Evolutionary conservation across 805 yeast species (phyloP).

Genomic region (Cyberlindnera samutprakarnensis): DNA sequence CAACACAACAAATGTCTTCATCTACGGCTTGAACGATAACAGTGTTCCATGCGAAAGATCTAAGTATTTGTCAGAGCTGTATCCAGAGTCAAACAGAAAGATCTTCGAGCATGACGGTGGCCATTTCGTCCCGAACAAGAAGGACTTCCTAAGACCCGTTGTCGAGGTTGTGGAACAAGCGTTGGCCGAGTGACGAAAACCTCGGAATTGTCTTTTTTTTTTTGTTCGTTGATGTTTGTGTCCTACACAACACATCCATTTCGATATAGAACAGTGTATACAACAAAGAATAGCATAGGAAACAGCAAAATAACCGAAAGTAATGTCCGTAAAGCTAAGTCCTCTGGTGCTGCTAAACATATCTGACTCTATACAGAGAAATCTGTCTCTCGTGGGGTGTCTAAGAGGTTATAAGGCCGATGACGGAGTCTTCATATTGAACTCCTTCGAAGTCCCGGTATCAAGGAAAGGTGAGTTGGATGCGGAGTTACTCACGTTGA

Average conservation of each 20-base stretch:
- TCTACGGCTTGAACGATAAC: constrained; percentile 82
- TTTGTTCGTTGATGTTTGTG: too few species aligned
- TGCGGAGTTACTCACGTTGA: constrained; percentile 1
- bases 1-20: constrained; percentile 51
- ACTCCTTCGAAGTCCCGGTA: constrained; percentile 10
- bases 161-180: constrained; percentile 28
- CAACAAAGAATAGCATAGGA: too few species aligned
- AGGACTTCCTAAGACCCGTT: constrained; percentile 39
- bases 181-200: too few species aligned
- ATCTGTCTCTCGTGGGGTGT: constrained; percentile 6
- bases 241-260: too few species aligned
- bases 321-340: constrained; percentile 2
- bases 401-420: constrained; percentile 6
- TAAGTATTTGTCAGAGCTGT: constrained; percentile 46
- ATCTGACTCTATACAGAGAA: constrained; percentile 10
- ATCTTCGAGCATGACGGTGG: constrained; percentile 88
- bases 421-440: constrained; percentile 1
- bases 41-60: constrained; percentile 74
- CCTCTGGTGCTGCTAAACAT: constrained; percentile 14
- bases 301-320: not conserved
- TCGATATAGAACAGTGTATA: too few species aligned
- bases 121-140: constrained; percentile 90
- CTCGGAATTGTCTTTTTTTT: too few species aligned
- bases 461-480: constrained; percentile 1
- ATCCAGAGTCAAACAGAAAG: constrained; percentile 39